phyloP scores from a whole-genome alignment of 176 grass and related monocot species.

The Oryza glumipatula region DNA sequence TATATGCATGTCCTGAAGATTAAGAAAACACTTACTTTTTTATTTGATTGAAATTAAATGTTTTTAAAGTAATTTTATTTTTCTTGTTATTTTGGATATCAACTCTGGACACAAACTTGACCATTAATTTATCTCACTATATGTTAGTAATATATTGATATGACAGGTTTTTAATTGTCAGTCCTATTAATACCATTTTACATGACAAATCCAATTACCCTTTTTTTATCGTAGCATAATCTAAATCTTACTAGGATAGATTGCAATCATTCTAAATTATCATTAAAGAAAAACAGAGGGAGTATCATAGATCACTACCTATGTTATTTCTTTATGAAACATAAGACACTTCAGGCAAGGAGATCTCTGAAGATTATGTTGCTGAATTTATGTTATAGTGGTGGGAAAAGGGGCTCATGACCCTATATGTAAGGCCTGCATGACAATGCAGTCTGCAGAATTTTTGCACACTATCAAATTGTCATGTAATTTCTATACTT shows the following conservation, averaged over 20 bases:
- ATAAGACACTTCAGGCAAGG: conserved; percentile 10
- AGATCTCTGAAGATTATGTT: conserved; percentile 28
- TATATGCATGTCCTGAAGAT: not conserved
- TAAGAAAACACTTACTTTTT: conserved; percentile 5
- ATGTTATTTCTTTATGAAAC: conserved; percentile 37
- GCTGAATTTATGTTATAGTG: conserved; percentile 28
- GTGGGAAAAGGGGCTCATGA: not conserved
- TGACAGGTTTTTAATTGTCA: not conserved
- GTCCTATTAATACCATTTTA: not conserved
- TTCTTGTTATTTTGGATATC: not conserved
- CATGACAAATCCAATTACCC: not conserved
- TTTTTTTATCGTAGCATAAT: not conserved
- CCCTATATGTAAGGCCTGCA: not conserved
- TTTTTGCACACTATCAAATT: conserved; percentile 12
- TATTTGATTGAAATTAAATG: conserved; percentile 23
- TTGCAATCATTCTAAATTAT: not conserved
- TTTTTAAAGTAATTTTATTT: not conserved
- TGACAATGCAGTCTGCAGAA: not conserved
- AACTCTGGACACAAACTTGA: not conserved
- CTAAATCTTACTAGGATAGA: not conserved
- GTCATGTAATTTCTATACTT: not conserved
- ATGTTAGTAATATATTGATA: not conserved
- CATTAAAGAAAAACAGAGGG: not conserved
- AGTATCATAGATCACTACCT: conserved; percentile 28
- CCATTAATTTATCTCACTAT: not conserved